Evolutionary conservation across 2,329 filamentous ascomycete genomes (phyloP).

Genomic region (Amauroascus verrucosus): DNA sequence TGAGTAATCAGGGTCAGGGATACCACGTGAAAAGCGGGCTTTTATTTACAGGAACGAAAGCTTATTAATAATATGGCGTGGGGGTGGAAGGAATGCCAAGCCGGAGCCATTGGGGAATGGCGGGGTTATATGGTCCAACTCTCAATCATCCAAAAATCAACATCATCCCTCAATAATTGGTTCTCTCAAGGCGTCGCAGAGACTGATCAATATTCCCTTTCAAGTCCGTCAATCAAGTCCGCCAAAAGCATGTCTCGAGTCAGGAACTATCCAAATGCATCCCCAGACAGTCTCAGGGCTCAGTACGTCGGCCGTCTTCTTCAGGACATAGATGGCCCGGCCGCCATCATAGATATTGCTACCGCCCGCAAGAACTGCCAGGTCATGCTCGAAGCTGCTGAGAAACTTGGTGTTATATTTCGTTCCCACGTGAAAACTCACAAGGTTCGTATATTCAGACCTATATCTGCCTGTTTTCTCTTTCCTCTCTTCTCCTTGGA

Average conservation of each 20-base stretch:
- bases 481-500: no score
- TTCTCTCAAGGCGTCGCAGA: no score
- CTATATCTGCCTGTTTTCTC: background rate
- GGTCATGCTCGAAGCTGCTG: slow-evolving; percentile 57
- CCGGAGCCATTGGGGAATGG: background rate
- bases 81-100: background rate
- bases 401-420: slow-evolving; percentile 53
- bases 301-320: slow-evolving; percentile 51
- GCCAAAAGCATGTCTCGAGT: slow-evolving; percentile 16
- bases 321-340: slow-evolving; percentile 51
- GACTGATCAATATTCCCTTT: no score
- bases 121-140: background rate
- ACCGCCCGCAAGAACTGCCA: slow-evolving; percentile 57
- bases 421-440: slow-evolving; percentile 73
- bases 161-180: no score
- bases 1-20: background rate
- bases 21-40: background rate
- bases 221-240: no score
- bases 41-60: slow-evolving; percentile 2
- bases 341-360: slow-evolving; percentile 56
- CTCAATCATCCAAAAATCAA: background rate
- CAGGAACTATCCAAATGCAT: slow-evolving; percentile 16
- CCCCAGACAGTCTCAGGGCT: slow-evolving; percentile 13
- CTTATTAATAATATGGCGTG: background rate
- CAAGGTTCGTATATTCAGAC: slow-evolving; percentile 37